These are phyloP conservation scores for Neophaeococcomyces aloes DNA, from an alignment of 2,329 filamentous ascomycete genomes.

Conservation along the genomic window DNA sequence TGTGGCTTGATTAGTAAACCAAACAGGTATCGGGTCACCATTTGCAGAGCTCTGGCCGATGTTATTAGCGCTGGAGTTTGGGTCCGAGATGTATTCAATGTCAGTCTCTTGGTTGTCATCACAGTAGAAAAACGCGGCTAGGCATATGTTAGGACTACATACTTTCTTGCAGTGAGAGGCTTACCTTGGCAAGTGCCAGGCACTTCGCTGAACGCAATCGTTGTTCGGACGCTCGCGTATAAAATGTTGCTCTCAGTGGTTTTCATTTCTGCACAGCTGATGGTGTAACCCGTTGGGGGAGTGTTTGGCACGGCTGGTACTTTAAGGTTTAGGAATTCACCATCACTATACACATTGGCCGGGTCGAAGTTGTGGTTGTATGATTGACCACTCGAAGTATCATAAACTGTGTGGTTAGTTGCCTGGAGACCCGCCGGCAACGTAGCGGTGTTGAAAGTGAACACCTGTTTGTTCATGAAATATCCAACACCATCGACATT, in stretches of 20 bases:
- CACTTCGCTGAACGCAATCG: slow-evolving; percentile 16
- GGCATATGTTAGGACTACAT: background rate
- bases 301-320: slow-evolving; percentile 17
- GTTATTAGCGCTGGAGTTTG: slow-evolving; percentile 15
- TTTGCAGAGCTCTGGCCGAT: background rate
- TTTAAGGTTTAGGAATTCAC: slow-evolving; percentile 13
- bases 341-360: slow-evolving; percentile 14
- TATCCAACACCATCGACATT: slow-evolving; percentile 13
- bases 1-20: slow-evolving; percentile 18
- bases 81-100: slow-evolving; percentile 20
- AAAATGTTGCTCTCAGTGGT: slow-evolving; percentile 17
- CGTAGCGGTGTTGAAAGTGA: slow-evolving; percentile 12
- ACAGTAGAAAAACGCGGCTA: slow-evolving; percentile 19
- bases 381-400: slow-evolving; percentile 6
- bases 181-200: slow-evolving; percentile 19
- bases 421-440: slow-evolving; percentile 15
- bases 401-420: slow-evolving; percentile 14
- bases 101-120: slow-evolving; percentile 18
- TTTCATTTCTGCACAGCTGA: slow-evolving; percentile 16
- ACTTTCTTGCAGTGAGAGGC: background rate
- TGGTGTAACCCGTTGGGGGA: slow-evolving; percentile 5
- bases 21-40: slow-evolving; percentile 12
- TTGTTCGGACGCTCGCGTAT: slow-evolving; percentile 19
- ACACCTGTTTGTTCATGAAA: slow-evolving; percentile 15
- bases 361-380: slow-evolving; percentile 15